phyloP scores from a whole-genome alignment of 495 filamentous ascomycete genomes.

The Apiosordaria backusii region DNA sequence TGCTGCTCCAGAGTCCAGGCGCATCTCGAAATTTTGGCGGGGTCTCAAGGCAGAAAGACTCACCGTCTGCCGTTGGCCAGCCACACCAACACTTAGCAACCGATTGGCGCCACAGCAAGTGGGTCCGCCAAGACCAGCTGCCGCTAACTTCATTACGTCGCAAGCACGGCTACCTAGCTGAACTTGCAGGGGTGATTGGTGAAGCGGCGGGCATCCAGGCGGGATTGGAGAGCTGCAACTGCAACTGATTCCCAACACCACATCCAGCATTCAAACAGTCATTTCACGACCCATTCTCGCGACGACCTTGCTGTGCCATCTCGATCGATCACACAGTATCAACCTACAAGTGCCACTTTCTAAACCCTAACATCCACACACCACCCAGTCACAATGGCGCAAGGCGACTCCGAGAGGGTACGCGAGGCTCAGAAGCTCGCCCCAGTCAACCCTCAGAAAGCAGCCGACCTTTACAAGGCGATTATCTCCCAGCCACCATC shows the following conservation, averaged over 20 bases:
- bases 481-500: constrained; percentile 82
- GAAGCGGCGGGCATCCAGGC: constrained; percentile 14
- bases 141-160: constrained; percentile 30
- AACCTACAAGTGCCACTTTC: neutral
- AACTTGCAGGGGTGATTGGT: constrained; percentile 8
- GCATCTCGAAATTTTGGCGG: constrained; percentile 34
- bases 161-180: constrained; percentile 32
- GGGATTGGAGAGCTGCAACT: constrained; percentile 21
- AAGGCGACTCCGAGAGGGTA: constrained; percentile 47
- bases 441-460: constrained; percentile 73
- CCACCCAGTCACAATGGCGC: constrained; percentile 38
- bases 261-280: constrained; percentile 2
- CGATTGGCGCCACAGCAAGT: constrained; percentile 16
- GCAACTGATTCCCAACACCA: constrained; percentile 11
- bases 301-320: neutral
- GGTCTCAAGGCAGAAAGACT: constrained; percentile 28
- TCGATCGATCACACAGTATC: neutral
- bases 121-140: constrained; percentile 16
- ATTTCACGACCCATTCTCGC: constrained; percentile 1
- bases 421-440: constrained; percentile 76
- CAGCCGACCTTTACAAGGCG: constrained; percentile 79
- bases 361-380: neutral
- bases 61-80: constrained; percentile 23
- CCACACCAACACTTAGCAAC: constrained; percentile 14
- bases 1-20: neutral